Conservation (phyloP, 1,284 basidiomycete genomes). For the Papiliotrema laurentii region DNA sequence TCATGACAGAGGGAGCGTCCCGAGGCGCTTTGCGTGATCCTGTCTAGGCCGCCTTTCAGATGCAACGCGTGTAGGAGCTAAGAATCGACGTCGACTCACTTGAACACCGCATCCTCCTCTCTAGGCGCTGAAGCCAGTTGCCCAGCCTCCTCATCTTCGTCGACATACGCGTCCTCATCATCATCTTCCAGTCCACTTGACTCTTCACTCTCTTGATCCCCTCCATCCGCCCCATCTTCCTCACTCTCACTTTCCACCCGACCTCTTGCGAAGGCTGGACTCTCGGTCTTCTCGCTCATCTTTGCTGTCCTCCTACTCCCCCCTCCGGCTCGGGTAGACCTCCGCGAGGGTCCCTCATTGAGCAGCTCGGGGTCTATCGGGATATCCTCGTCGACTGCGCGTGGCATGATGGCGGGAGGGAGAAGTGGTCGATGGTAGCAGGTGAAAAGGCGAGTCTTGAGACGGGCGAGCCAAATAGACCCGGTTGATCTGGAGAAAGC, state of each 20-base stretch:
- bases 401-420: neutral
- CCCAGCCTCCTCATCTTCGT: constrained; percentile 7
- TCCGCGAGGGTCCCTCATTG: constrained; percentile 5
- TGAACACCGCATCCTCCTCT: constrained; percentile 28
- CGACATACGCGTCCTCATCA: constrained; percentile 23
- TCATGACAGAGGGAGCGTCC: neutral
- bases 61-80: neutral
- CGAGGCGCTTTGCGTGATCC: no score
- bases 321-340: neutral
- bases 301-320: no score
- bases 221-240: neutral
- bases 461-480: neutral
- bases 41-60: no score
- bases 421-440: no score
- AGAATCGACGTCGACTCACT: constrained; percentile 13
- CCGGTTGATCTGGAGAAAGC: no score
- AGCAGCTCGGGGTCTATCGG: constrained; percentile 16
- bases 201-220: constrained; percentile 1
- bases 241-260: neutral
- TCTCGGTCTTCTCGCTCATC: no score
- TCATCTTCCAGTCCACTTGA: constrained; percentile 10
- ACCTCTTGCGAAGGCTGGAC: neutral
- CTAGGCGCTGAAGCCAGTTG: constrained; percentile 1
- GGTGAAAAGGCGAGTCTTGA: neutral
- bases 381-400: constrained; percentile 9